Evolutionary conservation across 2,329 filamentous ascomycete genomes (phyloP).

Genomic region (Penicillium sp.): DNA sequence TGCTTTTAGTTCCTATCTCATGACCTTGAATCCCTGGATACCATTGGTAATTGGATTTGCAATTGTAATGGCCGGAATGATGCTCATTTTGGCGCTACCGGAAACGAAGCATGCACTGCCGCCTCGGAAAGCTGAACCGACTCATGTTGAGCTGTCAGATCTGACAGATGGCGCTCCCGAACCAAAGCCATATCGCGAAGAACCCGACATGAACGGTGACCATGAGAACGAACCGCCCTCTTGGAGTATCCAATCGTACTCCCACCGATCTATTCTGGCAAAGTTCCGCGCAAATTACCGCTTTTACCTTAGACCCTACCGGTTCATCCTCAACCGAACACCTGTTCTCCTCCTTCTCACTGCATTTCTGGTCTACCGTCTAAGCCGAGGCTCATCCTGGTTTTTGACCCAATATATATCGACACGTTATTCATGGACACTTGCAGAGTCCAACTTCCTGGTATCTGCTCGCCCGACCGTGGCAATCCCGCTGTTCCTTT

Average conservation of each 20-base stretch:
- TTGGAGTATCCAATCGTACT: conserved; percentile 14
- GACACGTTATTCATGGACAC: conserved; percentile 49
- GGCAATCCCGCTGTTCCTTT: conserved; percentile 47
- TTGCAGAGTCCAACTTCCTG: conserved; percentile 43
- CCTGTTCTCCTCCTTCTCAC: conserved; percentile 44
- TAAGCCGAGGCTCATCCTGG: conserved; percentile 47
- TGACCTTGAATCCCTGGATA: conserved; percentile 40
- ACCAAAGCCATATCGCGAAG: conserved; percentile 16
- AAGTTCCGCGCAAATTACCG: conserved; percentile 20
- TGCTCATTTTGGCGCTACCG: conserved; percentile 34
- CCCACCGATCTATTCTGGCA: conserved; percentile 13
- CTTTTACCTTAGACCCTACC: conserved; percentile 35
- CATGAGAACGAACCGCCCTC: conserved; percentile 12
- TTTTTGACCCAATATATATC: conserved; percentile 53
- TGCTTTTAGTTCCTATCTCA: conserved; percentile 39
- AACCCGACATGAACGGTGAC: conserved; percentile 15
- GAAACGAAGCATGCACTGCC: conserved; percentile 38
- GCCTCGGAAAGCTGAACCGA: conserved; percentile 5
- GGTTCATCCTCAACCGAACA: conserved; percentile 39
- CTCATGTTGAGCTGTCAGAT: conserved; percentile 31
- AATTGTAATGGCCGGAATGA: conserved; percentile 31
- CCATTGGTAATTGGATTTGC: conserved; percentile 37
- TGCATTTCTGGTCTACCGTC: conserved; percentile 48
- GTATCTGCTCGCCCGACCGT: conserved; percentile 48
- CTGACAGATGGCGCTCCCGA: conserved; percentile 17